Conservation (phyloP, 2,329 filamentous ascomycete genomes). For the Cadophora malorum region DNA sequence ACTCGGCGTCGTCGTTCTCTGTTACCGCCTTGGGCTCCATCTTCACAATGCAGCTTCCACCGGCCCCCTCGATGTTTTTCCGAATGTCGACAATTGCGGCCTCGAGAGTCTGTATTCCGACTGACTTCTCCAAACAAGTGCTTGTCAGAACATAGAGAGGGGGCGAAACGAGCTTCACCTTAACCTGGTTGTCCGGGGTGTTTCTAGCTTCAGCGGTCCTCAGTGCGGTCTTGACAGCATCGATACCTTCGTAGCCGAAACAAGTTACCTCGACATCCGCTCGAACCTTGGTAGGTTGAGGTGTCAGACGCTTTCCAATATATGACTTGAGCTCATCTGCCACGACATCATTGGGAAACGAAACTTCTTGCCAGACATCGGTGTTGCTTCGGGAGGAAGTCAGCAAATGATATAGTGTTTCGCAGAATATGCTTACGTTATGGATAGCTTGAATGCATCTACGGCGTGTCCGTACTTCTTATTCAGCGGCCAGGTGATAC, state of each 20-base stretch:
- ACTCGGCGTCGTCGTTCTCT: conserved; percentile 95
- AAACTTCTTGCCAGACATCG: conserved; percentile 92
- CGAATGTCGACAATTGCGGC: conserved; percentile 89
- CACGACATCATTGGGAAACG: conserved; percentile 84
- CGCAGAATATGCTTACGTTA: conserved; percentile 69
- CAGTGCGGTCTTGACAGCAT: conserved; percentile 93
- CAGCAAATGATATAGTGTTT: conserved; percentile 24
- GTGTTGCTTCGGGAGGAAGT: conserved; percentile 70
- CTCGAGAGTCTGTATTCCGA: conserved; percentile 84
- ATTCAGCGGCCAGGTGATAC: conserved; percentile 96
- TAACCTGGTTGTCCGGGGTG: conserved; percentile 91
- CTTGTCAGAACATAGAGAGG: conserved; percentile 96
- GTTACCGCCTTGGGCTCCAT: conserved; percentile 99
- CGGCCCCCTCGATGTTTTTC: conserved; percentile 76
- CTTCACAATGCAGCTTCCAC: conserved; percentile 86
- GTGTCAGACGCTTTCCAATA: conserved; percentile 95
- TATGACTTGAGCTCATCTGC: conserved; percentile 91
- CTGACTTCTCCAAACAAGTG: conserved; percentile 91
- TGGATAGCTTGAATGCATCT: conserved; percentile 98
- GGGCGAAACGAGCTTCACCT: conserved; percentile 97
- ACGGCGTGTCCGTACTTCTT: conserved; percentile 96
- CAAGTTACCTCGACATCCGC: conserved; percentile 97
- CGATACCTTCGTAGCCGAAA: conserved; percentile 96
- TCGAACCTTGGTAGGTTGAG: conserved; percentile 98
- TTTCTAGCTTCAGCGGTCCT: conserved; percentile 91